These are phyloP conservation scores for Cutaneotrichosporon daszewskae DNA, from an alignment of 1,284 basidiomycete species.

Conservation along the genomic window DNA sequence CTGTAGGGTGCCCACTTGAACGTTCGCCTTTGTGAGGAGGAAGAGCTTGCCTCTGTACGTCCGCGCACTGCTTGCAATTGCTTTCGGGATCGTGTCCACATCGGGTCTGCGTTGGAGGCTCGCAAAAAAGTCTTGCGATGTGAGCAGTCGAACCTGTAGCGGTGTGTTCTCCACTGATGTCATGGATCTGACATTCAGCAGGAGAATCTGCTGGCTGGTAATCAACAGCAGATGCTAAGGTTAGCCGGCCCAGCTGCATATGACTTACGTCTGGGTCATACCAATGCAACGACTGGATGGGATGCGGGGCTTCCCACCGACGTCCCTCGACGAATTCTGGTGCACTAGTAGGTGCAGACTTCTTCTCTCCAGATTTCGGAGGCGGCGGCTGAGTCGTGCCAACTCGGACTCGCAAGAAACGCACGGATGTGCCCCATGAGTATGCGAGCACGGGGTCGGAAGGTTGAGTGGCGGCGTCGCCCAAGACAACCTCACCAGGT, in stretches of 20 bases:
- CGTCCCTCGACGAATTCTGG: slow-evolving; percentile 44
- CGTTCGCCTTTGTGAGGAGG: slow-evolving; percentile 56
- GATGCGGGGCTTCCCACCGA: slow-evolving; percentile 36
- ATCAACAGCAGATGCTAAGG: slow-evolving; percentile 50
- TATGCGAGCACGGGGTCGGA: slow-evolving; percentile 67
- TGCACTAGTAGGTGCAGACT: slow-evolving; percentile 15
- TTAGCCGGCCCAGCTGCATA: neutral
- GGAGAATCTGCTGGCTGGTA: slow-evolving; percentile 57
- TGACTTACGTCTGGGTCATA: slow-evolving; percentile 47
- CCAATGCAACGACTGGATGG: slow-evolving; percentile 50
- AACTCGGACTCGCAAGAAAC: slow-evolving; percentile 57
- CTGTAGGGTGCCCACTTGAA: slow-evolving; percentile 78
- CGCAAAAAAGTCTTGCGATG: slow-evolving; percentile 33
- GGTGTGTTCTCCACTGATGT: slow-evolving; percentile 38
- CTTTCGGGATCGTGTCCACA: slow-evolving; percentile 8
- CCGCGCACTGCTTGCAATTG: slow-evolving; percentile 65
- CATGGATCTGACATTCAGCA: slow-evolving; percentile 60
- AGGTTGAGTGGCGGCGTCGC: slow-evolving; percentile 2
- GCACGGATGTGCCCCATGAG: slow-evolving; percentile 68
- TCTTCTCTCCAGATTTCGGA: slow-evolving; percentile 5
- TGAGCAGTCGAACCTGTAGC: slow-evolving; percentile 36
- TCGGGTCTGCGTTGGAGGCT: no score
- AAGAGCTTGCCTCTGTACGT: slow-evolving; percentile 89
- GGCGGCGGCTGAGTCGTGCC: slow-evolving; percentile 24
- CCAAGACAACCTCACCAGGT: slow-evolving; percentile 18